phyloP scores from a whole-genome alignment of 2,329 filamentous ascomycete species.

The Alternaria sp. region DNA sequence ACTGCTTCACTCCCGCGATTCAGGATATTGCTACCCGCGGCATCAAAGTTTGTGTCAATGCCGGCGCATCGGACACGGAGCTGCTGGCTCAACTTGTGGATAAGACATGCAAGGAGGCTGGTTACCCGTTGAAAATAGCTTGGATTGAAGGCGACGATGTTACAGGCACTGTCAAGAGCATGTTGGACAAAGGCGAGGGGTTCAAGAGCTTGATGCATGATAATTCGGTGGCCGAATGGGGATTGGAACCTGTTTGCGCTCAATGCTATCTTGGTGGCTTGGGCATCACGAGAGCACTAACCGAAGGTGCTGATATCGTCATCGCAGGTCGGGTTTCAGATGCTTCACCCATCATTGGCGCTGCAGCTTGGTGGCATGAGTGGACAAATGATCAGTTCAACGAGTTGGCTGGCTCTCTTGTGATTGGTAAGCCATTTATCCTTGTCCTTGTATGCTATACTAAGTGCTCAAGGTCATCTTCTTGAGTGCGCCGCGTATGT shows the following conservation, averaged over 20 bases:
- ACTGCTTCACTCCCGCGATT: conserved; percentile 55
- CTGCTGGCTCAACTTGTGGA: conserved; percentile 36
- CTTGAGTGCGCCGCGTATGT: conserved; percentile 52
- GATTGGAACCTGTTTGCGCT: conserved; percentile 36
- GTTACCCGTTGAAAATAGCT: conserved; percentile 42
- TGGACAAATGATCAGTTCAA: conserved; percentile 54
- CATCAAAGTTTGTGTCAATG: conserved; percentile 45
- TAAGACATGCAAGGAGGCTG: conserved; percentile 36
- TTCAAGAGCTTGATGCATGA: conserved; percentile 51
- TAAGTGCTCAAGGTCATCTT: conserved; percentile 54
- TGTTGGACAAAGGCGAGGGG: conserved; percentile 49
- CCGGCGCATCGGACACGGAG: conserved; percentile 42
- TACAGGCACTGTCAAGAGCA: conserved; percentile 46
- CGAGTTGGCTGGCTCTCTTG: conserved; percentile 46
- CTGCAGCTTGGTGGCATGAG: conserved; percentile 61
- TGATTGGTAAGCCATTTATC: conserved; percentile 18
- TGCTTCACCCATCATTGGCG: conserved; percentile 55
- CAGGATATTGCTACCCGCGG: conserved; percentile 37
- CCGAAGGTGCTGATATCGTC: conserved; percentile 42
- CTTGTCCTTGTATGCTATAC: background rate
- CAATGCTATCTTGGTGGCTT: conserved; percentile 24
- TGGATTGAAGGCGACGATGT: conserved; percentile 57
- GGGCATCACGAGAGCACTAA: conserved; percentile 37
- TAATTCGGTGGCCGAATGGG: conserved; percentile 48
- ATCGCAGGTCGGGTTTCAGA: conserved; percentile 44